A percentile compares a stretch with the other conserved stretches of the same genome.
Evolutionary conservation across 768 basidiomycete species (phyloP).

Genomic region (Amyloporia xantha): DNA sequence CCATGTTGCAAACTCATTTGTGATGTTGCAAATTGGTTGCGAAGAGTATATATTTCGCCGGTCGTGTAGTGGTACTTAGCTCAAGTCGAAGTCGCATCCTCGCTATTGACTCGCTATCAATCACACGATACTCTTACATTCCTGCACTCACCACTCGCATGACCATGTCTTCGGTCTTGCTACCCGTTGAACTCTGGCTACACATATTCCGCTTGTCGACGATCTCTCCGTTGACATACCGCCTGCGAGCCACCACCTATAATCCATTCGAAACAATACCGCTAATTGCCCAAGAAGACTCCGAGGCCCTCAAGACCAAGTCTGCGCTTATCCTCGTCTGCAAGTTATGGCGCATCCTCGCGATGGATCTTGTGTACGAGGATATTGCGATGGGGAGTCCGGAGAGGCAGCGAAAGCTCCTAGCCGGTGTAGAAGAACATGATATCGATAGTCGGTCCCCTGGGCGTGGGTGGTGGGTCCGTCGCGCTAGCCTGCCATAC

Average conservation of each 20-base stretch:
- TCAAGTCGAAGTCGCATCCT: too few species aligned
- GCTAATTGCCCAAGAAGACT: slow-evolving; percentile 16
- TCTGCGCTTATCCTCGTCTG: slow-evolving; percentile 47
- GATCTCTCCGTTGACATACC: slow-evolving; percentile 31
- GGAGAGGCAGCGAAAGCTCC: slow-evolving; percentile 25
- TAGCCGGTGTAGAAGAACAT: slow-evolving; percentile 12
- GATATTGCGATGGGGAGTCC: slow-evolving; percentile 40
- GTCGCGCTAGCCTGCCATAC: slow-evolving; percentile 55
- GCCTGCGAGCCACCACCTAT: slow-evolving; percentile 29
- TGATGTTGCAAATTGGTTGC: too few species aligned
- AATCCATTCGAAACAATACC: slow-evolving; percentile 39
- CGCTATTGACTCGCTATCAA: too few species aligned
- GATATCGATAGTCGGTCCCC: slow-evolving; percentile 8
- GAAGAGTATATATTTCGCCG: not conserved
- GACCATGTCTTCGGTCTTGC: not conserved
- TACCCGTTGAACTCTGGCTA: slow-evolving; percentile 23
- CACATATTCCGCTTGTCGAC: slow-evolving; percentile 23
- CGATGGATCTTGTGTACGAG: slow-evolving; percentile 43
- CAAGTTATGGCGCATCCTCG: slow-evolving; percentile 46
- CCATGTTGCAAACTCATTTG: not conserved
- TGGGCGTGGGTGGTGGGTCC: slow-evolving; percentile 35
- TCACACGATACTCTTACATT: not conserved
- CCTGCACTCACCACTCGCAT: not conserved
- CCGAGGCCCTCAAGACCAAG: slow-evolving; percentile 30
- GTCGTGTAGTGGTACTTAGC: not conserved